phyloP scores from a whole-genome alignment of 129 eudicot genomes.

The Helianthus tuberosus region DNA sequence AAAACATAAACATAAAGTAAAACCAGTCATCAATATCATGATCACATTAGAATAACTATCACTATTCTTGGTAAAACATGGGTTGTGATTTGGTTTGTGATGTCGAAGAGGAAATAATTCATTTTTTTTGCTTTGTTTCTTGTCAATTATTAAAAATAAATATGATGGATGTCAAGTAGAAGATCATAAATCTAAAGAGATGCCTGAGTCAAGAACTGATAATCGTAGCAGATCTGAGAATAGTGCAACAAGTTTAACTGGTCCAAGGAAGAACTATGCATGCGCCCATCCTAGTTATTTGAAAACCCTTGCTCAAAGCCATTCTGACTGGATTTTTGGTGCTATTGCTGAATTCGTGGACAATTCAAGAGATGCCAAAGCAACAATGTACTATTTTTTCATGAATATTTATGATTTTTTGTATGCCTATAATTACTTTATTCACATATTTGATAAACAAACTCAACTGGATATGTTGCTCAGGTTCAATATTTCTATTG shows the following conservation, averaged over 20 bases:
- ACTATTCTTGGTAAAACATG: too few species aligned
- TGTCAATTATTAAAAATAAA: slow-evolving; percentile 25
- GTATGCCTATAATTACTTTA: neutral
- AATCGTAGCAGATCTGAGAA: slow-evolving; percentile 8
- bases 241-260: slow-evolving; percentile 11
- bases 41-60: too few species aligned
- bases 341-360: slow-evolving; percentile 84
- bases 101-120: neutral
- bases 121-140: neutral
- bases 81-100: neutral
- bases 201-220: neutral
- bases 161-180: neutral
- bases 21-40: neutral
- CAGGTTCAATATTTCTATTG: slow-evolving; percentile 57
- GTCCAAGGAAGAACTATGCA: slow-evolving; percentile 35
- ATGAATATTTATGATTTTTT: neutral
- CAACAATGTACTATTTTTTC: slow-evolving; percentile 42
- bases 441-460: neutral
- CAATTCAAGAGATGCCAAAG: slow-evolving; percentile 78
- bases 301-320: slow-evolving; percentile 70
- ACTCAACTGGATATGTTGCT: slow-evolving; percentile 15
- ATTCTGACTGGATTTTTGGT: slow-evolving; percentile 84
- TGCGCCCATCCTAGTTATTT: slow-evolving; percentile 63
- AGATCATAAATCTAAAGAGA: neutral
- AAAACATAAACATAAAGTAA: neutral